Base-by-base conservation (phyloP, 805 yeast genomes). In the Wickerhamiella siamensis region DNA sequence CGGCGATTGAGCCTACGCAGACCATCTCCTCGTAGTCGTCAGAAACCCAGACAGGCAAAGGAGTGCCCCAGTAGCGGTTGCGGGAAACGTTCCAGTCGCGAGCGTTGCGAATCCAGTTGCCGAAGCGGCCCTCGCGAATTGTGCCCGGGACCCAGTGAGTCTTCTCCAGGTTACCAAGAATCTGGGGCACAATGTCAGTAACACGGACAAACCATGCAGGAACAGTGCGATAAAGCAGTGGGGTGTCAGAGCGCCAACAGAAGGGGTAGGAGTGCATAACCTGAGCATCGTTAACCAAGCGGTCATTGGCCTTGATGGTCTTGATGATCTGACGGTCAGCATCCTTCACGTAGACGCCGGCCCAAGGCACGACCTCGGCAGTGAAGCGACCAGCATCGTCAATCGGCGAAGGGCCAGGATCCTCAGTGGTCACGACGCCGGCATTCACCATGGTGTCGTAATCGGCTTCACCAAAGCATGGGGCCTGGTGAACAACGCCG, bases 181-280 rank as follows among this genome's bases (percentile, higher is more conserved):
- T 83, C 56, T 83, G 75, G 40, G 96, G 96, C 53, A 88, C 74
- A 59, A 83, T 74, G 43, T 83, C 87, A 52, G 74, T 76, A 43
- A 91, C 81, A 60, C 94, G 79, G 46, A 91, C 91, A 57, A 91
- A 91, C 99, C 99, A 91, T 27, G 97, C 88, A 40, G 99, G 98
- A 51, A 91, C 96, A 31, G 95, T 79, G 68, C 94, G 78, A 70
- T 91, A 91, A 51, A 91, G 64, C 60, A 91, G 75, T 42, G 99
- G 99, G 24, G 99, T 91, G 60, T 91, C 98, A 3, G 97, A 88
- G 74, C 99, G 81, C 99, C 99, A 91, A 70, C 99, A 91, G 80
- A 91, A 91, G 56, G 99, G 98, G 65, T 91, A 91, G 63, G 94
- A 80, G 72, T 91, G 99, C 66, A 78, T 77, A 51, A 87, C 71